phyloP scores from a whole-genome alignment of 2,329 filamentous ascomycete genomes.

The Pyricularia grisea region DNA sequence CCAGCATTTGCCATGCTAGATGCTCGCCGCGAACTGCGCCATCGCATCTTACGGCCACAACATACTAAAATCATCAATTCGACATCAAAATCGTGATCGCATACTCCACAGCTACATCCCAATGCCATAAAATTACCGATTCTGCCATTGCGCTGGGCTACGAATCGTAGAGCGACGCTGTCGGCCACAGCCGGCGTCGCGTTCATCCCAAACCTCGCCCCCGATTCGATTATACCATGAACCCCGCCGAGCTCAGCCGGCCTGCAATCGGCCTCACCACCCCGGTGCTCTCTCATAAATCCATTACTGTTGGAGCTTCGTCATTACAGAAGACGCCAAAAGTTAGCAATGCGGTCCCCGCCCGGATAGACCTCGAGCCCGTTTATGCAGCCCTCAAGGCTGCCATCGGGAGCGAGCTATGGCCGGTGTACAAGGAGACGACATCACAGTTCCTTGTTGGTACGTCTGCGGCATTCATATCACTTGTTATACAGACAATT shows the following conservation, averaged over 20 bases:
- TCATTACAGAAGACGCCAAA: conserved; percentile 43
- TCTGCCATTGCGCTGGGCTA: conserved; percentile 34
- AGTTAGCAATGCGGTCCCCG: conserved; percentile 52
- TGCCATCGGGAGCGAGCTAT: conserved; percentile 51
- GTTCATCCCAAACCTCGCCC: conserved; percentile 16
- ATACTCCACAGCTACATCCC: conserved; percentile 23
- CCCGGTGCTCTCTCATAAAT: conserved; percentile 47
- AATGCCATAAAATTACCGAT: conserved; percentile 32
- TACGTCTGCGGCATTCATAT: conserved; percentile 22
- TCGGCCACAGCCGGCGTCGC: conserved; percentile 10
- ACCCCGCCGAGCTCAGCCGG: conserved; percentile 59
- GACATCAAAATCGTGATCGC: conserved; percentile 31
- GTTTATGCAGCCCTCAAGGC: conserved; percentile 53
- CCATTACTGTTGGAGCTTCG: conserved; percentile 42
- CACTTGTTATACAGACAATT: not conserved
- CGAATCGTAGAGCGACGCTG: conserved; percentile 35
- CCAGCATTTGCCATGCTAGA: conserved; percentile 3
- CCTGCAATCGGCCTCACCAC: conserved; percentile 48
- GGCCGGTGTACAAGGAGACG: conserved; percentile 55
- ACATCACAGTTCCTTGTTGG: conserved; percentile 54
- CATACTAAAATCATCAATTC: conserved; percentile 35
- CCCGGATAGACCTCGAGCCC: conserved; percentile 58
- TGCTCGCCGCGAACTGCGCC: conserved; percentile 3
- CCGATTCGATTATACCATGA: conserved; percentile 32
- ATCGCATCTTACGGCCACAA: conserved; percentile 19